Evolutionary conservation across 495 filamentous ascomycete genomes (phyloP), one percentile per base, ranked within the genome.

Genomic region (Clavariopsis aquatica): DNA sequence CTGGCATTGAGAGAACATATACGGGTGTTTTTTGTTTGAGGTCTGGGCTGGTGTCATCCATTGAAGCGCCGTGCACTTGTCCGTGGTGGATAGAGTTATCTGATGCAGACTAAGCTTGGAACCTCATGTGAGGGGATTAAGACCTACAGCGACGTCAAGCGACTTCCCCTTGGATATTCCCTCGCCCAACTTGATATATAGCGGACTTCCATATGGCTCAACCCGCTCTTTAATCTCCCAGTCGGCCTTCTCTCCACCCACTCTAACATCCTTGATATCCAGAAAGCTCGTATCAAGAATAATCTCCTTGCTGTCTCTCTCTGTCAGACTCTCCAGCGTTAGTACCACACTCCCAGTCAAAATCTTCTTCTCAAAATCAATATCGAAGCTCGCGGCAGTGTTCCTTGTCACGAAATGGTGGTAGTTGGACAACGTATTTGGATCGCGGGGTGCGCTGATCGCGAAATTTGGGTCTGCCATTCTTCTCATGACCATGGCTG

Each of bases 1-100:
- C 79, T 98, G 93, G 76, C 92, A 96, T 84, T 98, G 93, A 38
- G 90, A 93, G 81, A 96, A 97, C 87, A 97, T 94, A 73, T 96
- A 97, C 8, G 93, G 93, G 68, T 91, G 87, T 70, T 93, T 92
- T 75, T 89, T 91, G 80, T 94, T 96, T 49, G 87, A 89, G 2
- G 93, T 96, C 79, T 98, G 93, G 23, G 87, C 86, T 8, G 91
- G 89, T 0, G 87, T 91, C 75, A 98, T 79, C 93, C 93, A 98
- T 77, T 96, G 93, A 52, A 97, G 80, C 0, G 93, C 93, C 7
- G 92, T 96, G 74, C 93, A 96, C 64, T 89, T 83, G 17, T 89
- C 82, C 1, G 93, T 97, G 10, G 93, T 98, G 59, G 79, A 72
- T 45, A 87, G 75, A 41, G 71, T 72, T 49, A 87, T 85, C 76